Evolutionary conservation across 495 filamentous ascomycete species (phyloP), one percentile per base, ranked within the genome.

Genomic region (Penicillium manginii): DNA sequence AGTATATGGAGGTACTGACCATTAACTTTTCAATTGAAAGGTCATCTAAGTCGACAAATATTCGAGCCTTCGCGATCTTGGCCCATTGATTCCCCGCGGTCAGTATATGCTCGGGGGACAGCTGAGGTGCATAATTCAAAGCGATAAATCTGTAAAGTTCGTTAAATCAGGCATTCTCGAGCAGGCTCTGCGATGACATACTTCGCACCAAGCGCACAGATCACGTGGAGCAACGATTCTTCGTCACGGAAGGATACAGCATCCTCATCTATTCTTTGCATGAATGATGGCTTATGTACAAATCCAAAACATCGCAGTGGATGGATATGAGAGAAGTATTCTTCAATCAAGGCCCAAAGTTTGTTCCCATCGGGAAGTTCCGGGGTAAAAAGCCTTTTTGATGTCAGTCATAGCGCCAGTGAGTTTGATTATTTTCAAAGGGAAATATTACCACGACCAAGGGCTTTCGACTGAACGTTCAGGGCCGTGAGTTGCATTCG

Each of bases 271-370:
- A 69, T 53, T 21, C 60, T 51, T 45, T 60, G 63, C 64, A 69
- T 62, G 31, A 69, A 66, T 1, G 64, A 62, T 1, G 67, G 67
- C 33, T 67, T 69, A 43, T 69, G 67, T 15, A 69, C 61, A 52
- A 69, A 69, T 7, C 63, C 67, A 52, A 67, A 69, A 15, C 64
- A 69, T 45, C 67, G 51, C 11, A 69, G 42, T 2, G 61, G 61
- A 49, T 69, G 67, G 35, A 69, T 55, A 37, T 69, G 65, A 51
- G 64, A 56, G 53, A 69, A 69, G 49, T 69, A 69, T 32, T 67
- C 57, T 23, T 67, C 67, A 9, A 65, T 53, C 6, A 67, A 53
- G 1, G 49, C 46, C 9, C 62, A 35, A 15, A 65, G 54, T 8
- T 17, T 55, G 10, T 57, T 52, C 23, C 54, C 57, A 17, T 50